These are phyloP conservation scores for Apiotrichum gamsii DNA, from an alignment of 1,284 basidiomycete genomes.

Conservation along the genomic window DNA sequence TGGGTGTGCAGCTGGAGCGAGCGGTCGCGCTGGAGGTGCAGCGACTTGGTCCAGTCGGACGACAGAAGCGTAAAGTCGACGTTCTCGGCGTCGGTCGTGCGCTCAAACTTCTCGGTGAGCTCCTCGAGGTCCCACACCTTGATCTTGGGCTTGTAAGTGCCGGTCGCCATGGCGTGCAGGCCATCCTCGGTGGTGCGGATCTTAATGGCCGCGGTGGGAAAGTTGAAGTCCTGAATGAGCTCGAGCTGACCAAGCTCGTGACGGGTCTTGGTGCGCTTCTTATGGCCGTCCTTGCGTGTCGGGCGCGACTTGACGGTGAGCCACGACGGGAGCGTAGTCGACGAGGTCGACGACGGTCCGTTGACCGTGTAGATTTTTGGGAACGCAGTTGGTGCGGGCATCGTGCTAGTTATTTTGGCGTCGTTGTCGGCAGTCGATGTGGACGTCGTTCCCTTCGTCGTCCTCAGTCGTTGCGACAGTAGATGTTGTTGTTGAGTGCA, in stretches of 20 bases:
- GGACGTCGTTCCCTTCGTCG: no score
- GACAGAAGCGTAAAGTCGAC: slow-evolving; percentile 95
- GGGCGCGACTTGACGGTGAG: slow-evolving; percentile 58
- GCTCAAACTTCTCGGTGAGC: slow-evolving; percentile 89
- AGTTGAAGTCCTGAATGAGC: slow-evolving; percentile 91
- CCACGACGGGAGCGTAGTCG: slow-evolving; percentile 83
- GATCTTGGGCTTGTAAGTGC: slow-evolving; percentile 97
- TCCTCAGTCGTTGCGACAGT: no score
- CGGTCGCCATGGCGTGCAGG: slow-evolving; percentile 85
- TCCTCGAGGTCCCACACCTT: slow-evolving; percentile 93
- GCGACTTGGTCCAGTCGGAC: slow-evolving; percentile 98
- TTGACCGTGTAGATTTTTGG: slow-evolving; percentile 89
- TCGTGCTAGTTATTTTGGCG: slow-evolving; percentile 8
- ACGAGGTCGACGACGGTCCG: slow-evolving; percentile 72
- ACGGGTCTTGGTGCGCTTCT: slow-evolving; percentile 45
- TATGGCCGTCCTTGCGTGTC: slow-evolving; percentile 28
- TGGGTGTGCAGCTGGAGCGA: slow-evolving; percentile 92
- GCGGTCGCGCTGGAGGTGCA: slow-evolving; percentile 94
- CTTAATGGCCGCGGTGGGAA: slow-evolving; percentile 90
- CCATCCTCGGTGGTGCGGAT: slow-evolving; percentile 89
- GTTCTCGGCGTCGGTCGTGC: slow-evolving; percentile 94
- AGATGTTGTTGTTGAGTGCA: not conserved
- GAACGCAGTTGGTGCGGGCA: slow-evolving; percentile 25
- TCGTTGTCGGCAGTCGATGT: not conserved
- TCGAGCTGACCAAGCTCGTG: slow-evolving; percentile 56